Evolutionary conservation across 306 rosid genomes (phyloP).

Genomic region (Pueraria montana): DNA sequence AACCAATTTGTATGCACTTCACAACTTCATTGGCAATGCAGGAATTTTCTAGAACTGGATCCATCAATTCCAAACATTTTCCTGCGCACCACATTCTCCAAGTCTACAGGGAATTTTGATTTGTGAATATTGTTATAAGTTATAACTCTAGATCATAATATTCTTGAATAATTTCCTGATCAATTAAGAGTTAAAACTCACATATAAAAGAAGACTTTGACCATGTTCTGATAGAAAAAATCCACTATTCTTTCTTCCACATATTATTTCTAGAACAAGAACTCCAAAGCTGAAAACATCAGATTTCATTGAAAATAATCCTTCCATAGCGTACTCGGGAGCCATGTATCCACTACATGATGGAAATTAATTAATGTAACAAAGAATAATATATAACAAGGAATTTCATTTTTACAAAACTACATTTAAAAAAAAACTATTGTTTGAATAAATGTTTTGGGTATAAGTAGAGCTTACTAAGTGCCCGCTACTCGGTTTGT

Average conservation of each 20-base stretch:
- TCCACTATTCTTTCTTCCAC: slow-evolving; percentile 4
- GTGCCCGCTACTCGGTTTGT: slow-evolving; percentile 59
- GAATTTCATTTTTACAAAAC: not conserved
- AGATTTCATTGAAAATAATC: slow-evolving; percentile 10
- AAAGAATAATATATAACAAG: not conserved
- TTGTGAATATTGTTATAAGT: not conserved
- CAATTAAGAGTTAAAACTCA: not conserved
- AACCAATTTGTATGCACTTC: slow-evolving; percentile 54
- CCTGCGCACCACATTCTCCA: slow-evolving; percentile 61
- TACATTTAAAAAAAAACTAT: not conserved
- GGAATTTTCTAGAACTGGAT: slow-evolving; percentile 45
- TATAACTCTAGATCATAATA: not conserved
- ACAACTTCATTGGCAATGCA: slow-evolving; percentile 26
- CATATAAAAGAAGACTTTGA: slow-evolving; percentile 11
- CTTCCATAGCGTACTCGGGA: not conserved
- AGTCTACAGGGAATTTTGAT: slow-evolving; percentile 40
- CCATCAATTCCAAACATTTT: slow-evolving; percentile 50
- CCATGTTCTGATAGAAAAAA: not conserved
- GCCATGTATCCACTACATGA: slow-evolving; percentile 1
- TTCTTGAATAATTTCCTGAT: not conserved
- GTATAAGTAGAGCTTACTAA: slow-evolving; percentile 38
- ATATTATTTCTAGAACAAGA: not conserved
- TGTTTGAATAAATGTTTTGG: not conserved
- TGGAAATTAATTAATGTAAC: not conserved
- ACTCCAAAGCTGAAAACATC: slow-evolving; percentile 25